Evolutionary conservation across 305 asterid species (phyloP).

Genomic region (Fraxinus floribunda): DNA sequence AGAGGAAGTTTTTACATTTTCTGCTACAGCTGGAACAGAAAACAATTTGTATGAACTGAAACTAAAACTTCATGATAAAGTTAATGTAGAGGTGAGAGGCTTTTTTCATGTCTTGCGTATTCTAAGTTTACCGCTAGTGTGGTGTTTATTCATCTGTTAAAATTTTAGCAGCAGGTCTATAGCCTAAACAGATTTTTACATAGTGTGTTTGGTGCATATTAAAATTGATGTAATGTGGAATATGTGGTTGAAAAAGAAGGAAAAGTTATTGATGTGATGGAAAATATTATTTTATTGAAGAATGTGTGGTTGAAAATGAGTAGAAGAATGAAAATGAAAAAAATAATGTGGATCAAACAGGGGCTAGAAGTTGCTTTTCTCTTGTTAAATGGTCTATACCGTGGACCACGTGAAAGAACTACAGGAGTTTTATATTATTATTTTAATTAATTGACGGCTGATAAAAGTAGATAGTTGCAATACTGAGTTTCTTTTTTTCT

Average conservation of each 20-base stretch:
- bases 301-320: too few species aligned
- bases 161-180: too few species aligned
- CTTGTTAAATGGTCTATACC: background rate
- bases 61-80: slow-evolving; percentile 65
- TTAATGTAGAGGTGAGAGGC: slow-evolving; percentile 64
- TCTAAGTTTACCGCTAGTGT: background rate
- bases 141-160: too few species aligned
- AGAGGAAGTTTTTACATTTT: slow-evolving; percentile 75
- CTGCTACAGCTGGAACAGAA: slow-evolving; percentile 72
- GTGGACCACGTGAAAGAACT: background rate
- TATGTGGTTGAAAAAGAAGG: too few species aligned
- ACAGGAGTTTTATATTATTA: background rate
- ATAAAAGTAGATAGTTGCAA: background rate
- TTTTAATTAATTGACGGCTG: background rate
- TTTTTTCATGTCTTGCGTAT: background rate
- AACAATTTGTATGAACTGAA: slow-evolving; percentile 65
- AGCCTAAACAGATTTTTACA: background rate
- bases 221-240: too few species aligned
- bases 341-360: too few species aligned
- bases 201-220: too few species aligned
- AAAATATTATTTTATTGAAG: too few species aligned
- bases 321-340: too few species aligned
- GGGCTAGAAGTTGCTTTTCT: background rate
- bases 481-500: background rate
- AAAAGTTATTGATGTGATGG: too few species aligned